Evolutionary conservation across 169 alveolate genomes (phyloP).

Genomic region (Cryptosporidium ryanae): DNA sequence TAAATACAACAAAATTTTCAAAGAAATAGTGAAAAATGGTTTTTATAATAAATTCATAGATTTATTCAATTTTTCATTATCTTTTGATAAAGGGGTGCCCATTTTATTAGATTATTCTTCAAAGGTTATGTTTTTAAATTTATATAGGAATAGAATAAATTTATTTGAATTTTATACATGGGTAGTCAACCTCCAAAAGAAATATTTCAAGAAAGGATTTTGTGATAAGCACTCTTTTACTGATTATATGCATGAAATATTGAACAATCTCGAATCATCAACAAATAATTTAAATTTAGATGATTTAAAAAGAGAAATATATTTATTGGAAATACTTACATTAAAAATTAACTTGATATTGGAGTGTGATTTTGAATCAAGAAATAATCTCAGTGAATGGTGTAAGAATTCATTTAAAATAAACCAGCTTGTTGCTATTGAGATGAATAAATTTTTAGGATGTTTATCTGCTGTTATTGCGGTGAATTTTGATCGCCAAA

Average conservation of each 20-base stretch:
- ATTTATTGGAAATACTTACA: background rate
- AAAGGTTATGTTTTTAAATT: too few species aligned
- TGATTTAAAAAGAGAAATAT: background rate
- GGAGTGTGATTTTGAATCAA: background rate
- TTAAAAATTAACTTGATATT: background rate
- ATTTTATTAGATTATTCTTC: too few species aligned
- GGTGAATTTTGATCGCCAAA: background rate
- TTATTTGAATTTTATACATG: constrained; percentile 33
- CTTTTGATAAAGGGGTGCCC: background rate
- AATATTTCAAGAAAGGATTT: background rate
- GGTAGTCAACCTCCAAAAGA: background rate
- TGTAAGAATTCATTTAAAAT: background rate
- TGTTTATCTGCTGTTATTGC: background rate
- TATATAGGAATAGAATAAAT: background rate
- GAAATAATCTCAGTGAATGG: background rate
- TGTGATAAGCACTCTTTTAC: background rate
- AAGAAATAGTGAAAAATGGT: constrained; percentile 18
- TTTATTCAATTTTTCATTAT: background rate
- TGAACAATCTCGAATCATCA: background rate
- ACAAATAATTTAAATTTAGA: background rate
- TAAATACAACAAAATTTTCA: constrained; percentile 4
- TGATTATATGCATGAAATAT: background rate
- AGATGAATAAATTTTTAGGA: background rate
- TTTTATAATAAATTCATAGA: constrained; percentile 9
- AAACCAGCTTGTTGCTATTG: background rate